Evolutionary conservation across 768 basidiomycete genomes (phyloP), one percentile per base, ranked within the genome.

Genomic region (Russula emetica): DNA sequence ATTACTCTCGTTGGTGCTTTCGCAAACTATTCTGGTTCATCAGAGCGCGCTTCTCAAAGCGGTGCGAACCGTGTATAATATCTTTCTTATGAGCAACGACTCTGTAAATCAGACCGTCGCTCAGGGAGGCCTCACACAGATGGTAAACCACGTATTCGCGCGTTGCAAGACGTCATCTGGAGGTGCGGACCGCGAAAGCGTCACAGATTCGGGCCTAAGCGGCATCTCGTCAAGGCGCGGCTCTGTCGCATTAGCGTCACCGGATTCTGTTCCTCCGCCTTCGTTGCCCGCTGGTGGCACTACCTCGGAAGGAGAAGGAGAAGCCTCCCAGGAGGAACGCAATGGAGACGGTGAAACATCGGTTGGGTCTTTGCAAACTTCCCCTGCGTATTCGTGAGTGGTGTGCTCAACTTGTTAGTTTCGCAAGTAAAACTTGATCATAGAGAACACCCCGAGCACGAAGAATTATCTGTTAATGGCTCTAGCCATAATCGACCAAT

Each of bases 81-180:
- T 99, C 63, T 99, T 98, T 74, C 80, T 99, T 30, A 80, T 98
- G 63, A 94, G 92, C 70, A 81, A 83, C 24, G 93, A 96, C 71
- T 83, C 88, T 5, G 90, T 94, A 55, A 98, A 96, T 69, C 97
- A 98, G 76, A 95, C 92, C 79, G 96, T 99, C 42, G 97, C 97
- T 20, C 97, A 99, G 75, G 97, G 96, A 22, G 94, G 95, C 20
- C 82, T 99, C 20, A 94, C 94, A 0, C 97, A 99, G 74, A 98
- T 99, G 87, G 94, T 98, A 3, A 90, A 97, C 70, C 95, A 98
- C 71, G 86, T 98, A 61, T 98, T 99, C 73, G 82, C 88, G 16
- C 84, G 97, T 24, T 92, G 92, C 70, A 80, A 80, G 72, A 70
- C 79, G 32, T 74, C 72, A 55, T 64, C 34, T 2, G 47, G 50